Evolutionary conservation across 257 asterid species (phyloP).

Genomic region (Anisodus tanguticus): DNA sequence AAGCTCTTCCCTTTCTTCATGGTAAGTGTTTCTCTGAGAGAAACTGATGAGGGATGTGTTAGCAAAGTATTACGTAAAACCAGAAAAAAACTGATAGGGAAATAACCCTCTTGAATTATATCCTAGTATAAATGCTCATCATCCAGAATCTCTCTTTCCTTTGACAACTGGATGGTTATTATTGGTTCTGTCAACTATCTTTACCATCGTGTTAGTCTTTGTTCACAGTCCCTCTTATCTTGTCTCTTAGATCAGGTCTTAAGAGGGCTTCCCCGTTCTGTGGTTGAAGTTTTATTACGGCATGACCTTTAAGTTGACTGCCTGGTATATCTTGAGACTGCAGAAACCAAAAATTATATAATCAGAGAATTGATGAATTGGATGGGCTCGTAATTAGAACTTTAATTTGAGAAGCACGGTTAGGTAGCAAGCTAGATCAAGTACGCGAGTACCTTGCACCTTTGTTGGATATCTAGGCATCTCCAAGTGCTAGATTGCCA

Average conservation of each 20-base stretch:
- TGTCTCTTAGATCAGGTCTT: not conserved
- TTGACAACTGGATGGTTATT: not conserved
- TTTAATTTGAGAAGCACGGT: not conserved
- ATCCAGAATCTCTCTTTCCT: not conserved
- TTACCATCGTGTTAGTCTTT: slow-evolving; percentile 19
- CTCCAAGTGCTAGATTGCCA: not conserved
- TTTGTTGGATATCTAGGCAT: not conserved
- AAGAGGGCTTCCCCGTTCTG: not conserved
- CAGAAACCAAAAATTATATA: not conserved
- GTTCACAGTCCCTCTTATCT: not conserved
- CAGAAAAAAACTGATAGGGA: not conserved
- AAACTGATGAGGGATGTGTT: slow-evolving; percentile 5
- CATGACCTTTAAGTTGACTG: not conserved
- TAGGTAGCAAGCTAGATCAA: not conserved
- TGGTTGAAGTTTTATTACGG: not conserved
- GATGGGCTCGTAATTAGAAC: slow-evolving; percentile 11
- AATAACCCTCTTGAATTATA: slow-evolving; percentile 11
- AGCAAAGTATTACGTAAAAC: not conserved
- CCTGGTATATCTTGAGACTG: not conserved
- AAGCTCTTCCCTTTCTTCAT: not conserved
- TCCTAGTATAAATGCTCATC: not conserved
- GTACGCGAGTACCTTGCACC: not conserved
- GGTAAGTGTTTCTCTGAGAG: not conserved
- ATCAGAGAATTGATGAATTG: not conserved
- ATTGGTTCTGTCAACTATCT: not conserved